These are phyloP conservation scores for Coccomyxa sp. DNA, from an alignment of 139 green algal species.

Conservation along the genomic window DNA sequence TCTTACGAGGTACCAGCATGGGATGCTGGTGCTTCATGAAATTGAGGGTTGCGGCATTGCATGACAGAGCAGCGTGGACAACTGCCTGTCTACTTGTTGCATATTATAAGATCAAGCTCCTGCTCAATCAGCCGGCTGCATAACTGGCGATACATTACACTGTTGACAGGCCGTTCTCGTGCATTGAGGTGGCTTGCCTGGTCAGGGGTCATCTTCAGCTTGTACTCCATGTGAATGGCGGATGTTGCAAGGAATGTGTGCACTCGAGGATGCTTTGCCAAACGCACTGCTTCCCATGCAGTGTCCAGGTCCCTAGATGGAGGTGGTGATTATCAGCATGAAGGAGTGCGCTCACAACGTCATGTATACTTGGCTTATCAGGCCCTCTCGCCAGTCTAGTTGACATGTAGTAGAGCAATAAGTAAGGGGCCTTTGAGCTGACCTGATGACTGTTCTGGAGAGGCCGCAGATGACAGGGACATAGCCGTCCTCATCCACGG, in stretches of 20 bases:
- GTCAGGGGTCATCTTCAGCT: constrained; percentile 82
- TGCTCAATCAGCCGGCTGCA: no score
- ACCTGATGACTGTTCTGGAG: constrained; percentile 73
- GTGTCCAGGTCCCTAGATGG: constrained; percentile 67
- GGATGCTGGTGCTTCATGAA: no score
- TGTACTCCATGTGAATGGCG: constrained; percentile 97
- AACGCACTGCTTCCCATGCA: constrained; percentile 85
- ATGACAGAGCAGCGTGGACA: no score
- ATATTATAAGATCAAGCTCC: no score
- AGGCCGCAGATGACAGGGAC: constrained; percentile 98
- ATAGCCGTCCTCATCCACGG: constrained; percentile 82
- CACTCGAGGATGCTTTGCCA: constrained; percentile 85
- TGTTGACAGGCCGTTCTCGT: no score
- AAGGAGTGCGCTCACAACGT: neutral
- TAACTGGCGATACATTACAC: no score
- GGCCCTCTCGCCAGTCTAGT: no score
- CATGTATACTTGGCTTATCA: no score
- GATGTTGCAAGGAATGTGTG: constrained; percentile 98
- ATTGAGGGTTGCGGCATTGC: no score
- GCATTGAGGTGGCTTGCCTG: no score
- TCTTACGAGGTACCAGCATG: no score
- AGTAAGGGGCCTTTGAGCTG: neutral
- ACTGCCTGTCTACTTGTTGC: no score
- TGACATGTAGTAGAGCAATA: neutral
- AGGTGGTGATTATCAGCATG: neutral